These are phyloP conservation scores for Trypanosoma congolense DNA, from an alignment of 208 protist species.

Conservation along the genomic window DNA sequence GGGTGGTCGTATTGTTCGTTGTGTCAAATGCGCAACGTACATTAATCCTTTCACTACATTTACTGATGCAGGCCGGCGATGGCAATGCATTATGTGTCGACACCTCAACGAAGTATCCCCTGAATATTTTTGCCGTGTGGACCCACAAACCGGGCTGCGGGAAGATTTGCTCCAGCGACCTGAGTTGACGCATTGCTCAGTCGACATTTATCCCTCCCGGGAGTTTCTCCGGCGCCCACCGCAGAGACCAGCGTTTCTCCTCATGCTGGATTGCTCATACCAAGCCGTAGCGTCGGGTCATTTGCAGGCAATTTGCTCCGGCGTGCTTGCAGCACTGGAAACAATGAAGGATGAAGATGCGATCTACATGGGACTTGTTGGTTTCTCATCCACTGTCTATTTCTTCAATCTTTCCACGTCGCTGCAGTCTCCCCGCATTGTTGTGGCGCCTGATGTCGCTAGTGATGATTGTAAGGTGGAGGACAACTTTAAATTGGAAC, in stretches of 20 bases:
- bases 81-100: conserved; percentile 94
- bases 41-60: conserved; percentile 98
- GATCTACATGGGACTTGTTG: conserved; percentile 72
- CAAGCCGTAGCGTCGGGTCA: conserved; percentile 82
- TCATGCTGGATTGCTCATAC: conserved; percentile 94
- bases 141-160: conserved; percentile 78
- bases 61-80: conserved; percentile 86
- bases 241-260: conserved; percentile 90
- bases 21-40: conserved; percentile 91
- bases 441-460: conserved; percentile 81
- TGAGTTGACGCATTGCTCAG: conserved; percentile 84
- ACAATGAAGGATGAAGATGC: conserved; percentile 74
- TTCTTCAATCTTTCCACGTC: conserved; percentile 89
- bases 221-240: conserved; percentile 93
- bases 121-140: conserved; percentile 83
- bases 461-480: conserved; percentile 75
- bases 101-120: conserved; percentile 86
- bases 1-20: conserved; percentile 74
- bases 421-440: conserved; percentile 76
- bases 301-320: conserved; percentile 58
- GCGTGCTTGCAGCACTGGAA: conserved; percentile 67
- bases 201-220: conserved; percentile 93
- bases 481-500: conserved; percentile 77
- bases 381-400: conserved; percentile 83
- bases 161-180: conserved; percentile 75